phyloP scores from a whole-genome alignment of 768 basidiomycete genomes.

The Neoboletus subvelutipes region DNA sequence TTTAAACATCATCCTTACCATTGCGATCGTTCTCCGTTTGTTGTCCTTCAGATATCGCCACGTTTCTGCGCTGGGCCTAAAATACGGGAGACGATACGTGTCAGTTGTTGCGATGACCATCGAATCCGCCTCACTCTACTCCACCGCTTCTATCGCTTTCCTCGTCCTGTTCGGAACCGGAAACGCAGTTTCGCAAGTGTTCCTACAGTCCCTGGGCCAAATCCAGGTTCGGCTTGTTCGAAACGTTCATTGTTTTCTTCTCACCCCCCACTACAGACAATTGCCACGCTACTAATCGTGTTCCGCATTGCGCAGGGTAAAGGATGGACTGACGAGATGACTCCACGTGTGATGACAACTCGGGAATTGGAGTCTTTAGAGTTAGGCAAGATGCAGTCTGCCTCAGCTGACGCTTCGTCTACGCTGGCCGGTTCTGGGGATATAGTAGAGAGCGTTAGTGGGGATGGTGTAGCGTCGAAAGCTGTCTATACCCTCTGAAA shows the following conservation, averaged over 20 bases:
- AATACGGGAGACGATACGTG: conserved; percentile 28
- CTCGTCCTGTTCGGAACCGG: conserved; percentile 26
- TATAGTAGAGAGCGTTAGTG: neutral
- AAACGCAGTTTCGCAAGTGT: conserved; percentile 27
- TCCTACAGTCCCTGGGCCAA: conserved; percentile 30
- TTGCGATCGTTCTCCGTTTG: conserved; percentile 33
- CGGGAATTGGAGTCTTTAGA: no score
- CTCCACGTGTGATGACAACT: neutral
- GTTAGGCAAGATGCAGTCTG: no score
- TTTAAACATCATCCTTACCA: conserved; percentile 35
- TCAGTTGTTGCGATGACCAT: conserved; percentile 35
- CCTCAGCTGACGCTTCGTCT: neutral
- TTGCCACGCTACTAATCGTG: conserved; percentile 3
- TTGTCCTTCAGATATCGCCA: conserved; percentile 19
- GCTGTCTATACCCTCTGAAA: neutral
- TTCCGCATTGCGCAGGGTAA: conserved; percentile 11
- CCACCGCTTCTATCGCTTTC: conserved; percentile 28
- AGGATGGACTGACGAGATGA: conserved; percentile 4
- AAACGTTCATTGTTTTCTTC: neutral
- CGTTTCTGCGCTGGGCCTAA: conserved; percentile 17
- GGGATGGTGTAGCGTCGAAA: neutral
- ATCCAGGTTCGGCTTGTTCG: conserved; percentile 22
- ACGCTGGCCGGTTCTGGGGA: conserved; percentile 1
- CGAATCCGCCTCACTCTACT: conserved; percentile 36
- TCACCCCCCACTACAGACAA: neutral